Conservation (phyloP, 139 green algal species). For the Haematococcus lacustris region DNA sequence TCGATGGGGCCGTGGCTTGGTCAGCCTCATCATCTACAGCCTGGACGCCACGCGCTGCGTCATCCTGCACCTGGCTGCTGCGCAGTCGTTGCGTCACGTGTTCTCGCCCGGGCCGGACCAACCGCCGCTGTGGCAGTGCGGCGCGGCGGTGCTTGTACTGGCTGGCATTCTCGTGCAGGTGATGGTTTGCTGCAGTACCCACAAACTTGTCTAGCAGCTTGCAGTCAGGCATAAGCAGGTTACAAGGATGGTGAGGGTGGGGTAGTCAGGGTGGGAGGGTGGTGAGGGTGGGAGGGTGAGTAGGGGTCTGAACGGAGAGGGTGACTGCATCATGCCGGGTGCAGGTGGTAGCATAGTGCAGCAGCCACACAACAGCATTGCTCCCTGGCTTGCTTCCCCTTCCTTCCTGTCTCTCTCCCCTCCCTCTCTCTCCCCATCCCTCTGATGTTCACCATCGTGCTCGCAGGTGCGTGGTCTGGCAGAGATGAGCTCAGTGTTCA, state of each 20-base stretch:
- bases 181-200: neutral
- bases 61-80: slow-evolving; percentile 51
- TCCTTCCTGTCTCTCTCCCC: neutral
- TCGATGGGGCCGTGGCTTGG: slow-evolving; percentile 14
- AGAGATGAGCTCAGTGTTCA: slow-evolving; percentile 45
- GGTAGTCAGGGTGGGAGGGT: too few species aligned
- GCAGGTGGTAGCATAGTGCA: too few species aligned
- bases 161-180: slow-evolving; percentile 11
- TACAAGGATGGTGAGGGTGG: too few species aligned
- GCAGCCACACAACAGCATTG: too few species aligned
- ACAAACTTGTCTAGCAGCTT: neutral
- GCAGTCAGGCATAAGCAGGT: too few species aligned
- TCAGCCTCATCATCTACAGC: slow-evolving; percentile 42
- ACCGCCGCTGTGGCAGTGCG: slow-evolving; percentile 15
- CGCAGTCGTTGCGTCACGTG: slow-evolving; percentile 3
- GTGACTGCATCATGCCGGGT: too few species aligned
- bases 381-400: neutral
- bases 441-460: too few species aligned
- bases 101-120: neutral
- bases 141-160: neutral
- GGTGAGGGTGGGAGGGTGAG: too few species aligned
- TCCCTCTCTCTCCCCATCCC: neutral
- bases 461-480: slow-evolving; percentile 34
- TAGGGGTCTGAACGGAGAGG: too few species aligned
- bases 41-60: slow-evolving; percentile 49